Conservation (phyloP, 2,329 filamentous ascomycete genomes). For the Fusarium subtropicale region DNA sequence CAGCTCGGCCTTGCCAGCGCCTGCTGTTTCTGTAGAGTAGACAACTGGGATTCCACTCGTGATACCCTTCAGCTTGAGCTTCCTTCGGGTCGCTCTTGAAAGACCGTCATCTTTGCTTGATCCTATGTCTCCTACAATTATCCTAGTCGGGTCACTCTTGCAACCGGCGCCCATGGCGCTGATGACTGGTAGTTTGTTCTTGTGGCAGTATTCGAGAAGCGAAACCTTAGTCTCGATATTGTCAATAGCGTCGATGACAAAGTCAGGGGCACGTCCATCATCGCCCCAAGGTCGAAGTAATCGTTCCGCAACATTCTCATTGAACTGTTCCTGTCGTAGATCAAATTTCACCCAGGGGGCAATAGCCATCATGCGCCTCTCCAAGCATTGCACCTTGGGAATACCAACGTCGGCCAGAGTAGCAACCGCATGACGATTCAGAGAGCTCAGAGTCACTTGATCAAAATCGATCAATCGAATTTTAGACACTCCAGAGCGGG, state of each 20-base stretch:
- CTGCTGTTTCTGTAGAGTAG: conserved; percentile 90
- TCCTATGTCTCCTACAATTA: conserved; percentile 92
- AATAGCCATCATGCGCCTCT: conserved; percentile 83
- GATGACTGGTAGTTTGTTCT: conserved; percentile 82
- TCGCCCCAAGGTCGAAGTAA: conserved; percentile 76
- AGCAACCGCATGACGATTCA: conserved; percentile 96
- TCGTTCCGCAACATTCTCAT: conserved; percentile 70
- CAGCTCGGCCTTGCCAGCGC: conserved; percentile 89
- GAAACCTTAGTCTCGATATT: conserved; percentile 98
- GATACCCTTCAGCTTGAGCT: conserved; percentile 81
- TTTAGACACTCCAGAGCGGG: conserved; percentile 88
- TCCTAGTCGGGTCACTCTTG: conserved; percentile 85
- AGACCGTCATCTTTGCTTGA: conserved; percentile 88
- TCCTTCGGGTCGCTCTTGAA: conserved; percentile 83
- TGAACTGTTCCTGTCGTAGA: conserved; percentile 85
- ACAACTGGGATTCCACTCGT: conserved; percentile 89
- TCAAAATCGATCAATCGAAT: conserved; percentile 96
- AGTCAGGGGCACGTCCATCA: conserved; percentile 76
- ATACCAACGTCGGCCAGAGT: conserved; percentile 94
- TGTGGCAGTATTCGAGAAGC: conserved; percentile 87
- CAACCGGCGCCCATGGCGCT: conserved; percentile 97
- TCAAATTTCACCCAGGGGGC: conserved; percentile 94
- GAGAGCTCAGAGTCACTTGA: conserved; percentile 92
- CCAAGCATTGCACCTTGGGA: conserved; percentile 88
- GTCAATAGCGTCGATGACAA: conserved; percentile 96